Evolutionary conservation across 2,329 filamentous ascomycete species (phyloP).

Genomic region (Botryotinia narcissicola): DNA sequence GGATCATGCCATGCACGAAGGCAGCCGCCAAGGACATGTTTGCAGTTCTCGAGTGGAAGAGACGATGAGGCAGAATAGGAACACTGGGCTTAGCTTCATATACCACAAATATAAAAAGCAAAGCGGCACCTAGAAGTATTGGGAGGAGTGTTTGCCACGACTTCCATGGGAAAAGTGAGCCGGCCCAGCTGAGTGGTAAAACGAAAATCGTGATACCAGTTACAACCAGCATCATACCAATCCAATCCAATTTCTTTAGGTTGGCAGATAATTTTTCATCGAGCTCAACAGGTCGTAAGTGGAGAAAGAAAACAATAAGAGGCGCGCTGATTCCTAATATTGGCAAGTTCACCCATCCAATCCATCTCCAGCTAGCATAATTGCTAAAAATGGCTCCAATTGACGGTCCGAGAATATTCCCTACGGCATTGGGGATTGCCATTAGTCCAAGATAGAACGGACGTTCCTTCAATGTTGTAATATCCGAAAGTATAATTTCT

Average conservation of each 20-base stretch:
- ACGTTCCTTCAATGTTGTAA: conserved; percentile 45
- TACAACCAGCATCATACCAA: conserved; percentile 60
- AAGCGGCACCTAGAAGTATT: conserved; percentile 49
- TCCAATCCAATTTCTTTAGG: conserved; percentile 44
- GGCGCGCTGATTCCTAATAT: not conserved
- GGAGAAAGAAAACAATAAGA: conserved; percentile 3
- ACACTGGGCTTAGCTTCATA: conserved; percentile 39
- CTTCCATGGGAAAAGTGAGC: conserved; percentile 58
- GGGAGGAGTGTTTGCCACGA: conserved; percentile 60
- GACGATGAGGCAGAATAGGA: not conserved
- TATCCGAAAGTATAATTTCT: conserved; percentile 50
- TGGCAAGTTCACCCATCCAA: conserved; percentile 26
- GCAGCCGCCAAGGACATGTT: not conserved
- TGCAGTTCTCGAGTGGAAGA: conserved; percentile 5
- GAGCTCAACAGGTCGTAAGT: too few species aligned
- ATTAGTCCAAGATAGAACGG: conserved; percentile 58
- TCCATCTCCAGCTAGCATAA: conserved; percentile 54
- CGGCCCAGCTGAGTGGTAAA: conserved; percentile 59
- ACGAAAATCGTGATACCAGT: conserved; percentile 48
- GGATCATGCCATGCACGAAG: not conserved
- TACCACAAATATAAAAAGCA: conserved; percentile 45
- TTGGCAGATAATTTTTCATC: too few species aligned
- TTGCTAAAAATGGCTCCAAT: conserved; percentile 63
- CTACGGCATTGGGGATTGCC: conserved; percentile 63
- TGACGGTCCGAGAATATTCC: conserved; percentile 59